phyloP scores from a whole-genome alignment of 2,329 filamentous ascomycete genomes.

The Talaromyces sp. region DNA sequence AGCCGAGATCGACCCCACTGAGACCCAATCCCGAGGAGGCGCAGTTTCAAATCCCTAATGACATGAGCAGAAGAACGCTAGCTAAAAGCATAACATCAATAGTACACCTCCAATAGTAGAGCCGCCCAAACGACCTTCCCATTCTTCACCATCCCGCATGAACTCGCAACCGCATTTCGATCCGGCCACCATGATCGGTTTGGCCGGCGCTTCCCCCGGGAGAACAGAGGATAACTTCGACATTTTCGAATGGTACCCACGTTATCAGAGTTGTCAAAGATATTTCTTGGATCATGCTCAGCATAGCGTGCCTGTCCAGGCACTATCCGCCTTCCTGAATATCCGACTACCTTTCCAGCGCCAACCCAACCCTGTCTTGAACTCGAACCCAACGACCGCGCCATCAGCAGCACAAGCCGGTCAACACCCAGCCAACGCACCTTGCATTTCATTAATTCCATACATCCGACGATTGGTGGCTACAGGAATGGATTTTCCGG shows the following conservation, averaged over 20 bases:
- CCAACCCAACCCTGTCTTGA: conserved; percentile 50
- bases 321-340: conserved; percentile 86
- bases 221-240: conserved; percentile 53
- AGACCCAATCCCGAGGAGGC: conserved; percentile 12
- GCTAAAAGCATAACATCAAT: conserved; percentile 13
- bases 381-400: conserved; percentile 40
- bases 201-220: conserved; percentile 39
- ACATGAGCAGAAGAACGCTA: conserved; percentile 9
- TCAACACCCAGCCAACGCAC: conserved; percentile 39
- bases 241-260: conserved; percentile 90
- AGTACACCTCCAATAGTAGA: conserved; percentile 26
- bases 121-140: conserved; percentile 5
- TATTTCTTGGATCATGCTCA: conserved; percentile 94
- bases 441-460: conserved; percentile 72
- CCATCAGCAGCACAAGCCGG: conserved; percentile 40
- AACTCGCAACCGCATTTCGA: conserved; percentile 38
- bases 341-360: conserved; percentile 88
- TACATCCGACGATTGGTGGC: conserved; percentile 89
- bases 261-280: conserved; percentile 83
- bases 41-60: background rate
- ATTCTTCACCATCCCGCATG: conserved; percentile 27
- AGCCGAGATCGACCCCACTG: conserved; percentile 15
- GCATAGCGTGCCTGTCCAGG: conserved; percentile 78
- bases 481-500: conserved; percentile 84
- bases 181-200: conserved; percentile 40